Evolutionary conservation across 225 moss, liverwort and hornwort genomes (phyloP).

Genomic region (Physcomitrellopsis africana): DNA sequence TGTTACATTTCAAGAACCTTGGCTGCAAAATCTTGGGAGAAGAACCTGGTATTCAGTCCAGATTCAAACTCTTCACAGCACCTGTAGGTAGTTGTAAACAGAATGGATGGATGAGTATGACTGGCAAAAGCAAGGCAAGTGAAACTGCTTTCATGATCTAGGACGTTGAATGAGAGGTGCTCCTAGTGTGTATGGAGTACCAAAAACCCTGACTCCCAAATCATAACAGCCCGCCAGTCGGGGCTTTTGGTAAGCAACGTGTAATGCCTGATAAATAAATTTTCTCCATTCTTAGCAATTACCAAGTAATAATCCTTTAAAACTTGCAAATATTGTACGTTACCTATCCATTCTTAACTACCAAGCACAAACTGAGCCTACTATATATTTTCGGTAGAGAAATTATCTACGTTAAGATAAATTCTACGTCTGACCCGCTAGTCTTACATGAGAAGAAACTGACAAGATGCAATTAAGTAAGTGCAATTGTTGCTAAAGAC

Average conservation of each 20-base stretch:
- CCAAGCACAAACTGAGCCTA: slow-evolving; percentile 13
- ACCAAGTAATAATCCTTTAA: slow-evolving; percentile 26
- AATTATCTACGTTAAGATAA: slow-evolving; percentile 9
- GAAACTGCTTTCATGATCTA: background rate
- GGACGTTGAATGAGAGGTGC: too few relatives aligned
- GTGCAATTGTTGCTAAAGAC: slow-evolving; percentile 1
- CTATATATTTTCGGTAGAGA: slow-evolving; percentile 17
- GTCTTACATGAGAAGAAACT: slow-evolving; percentile 8
- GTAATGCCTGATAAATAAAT: slow-evolving; percentile 6
- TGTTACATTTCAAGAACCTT: background rate
- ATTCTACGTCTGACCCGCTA: background rate
- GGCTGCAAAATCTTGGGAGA: background rate
- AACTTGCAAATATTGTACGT: slow-evolving; percentile 1
- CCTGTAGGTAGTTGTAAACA: slow-evolving; percentile 1
- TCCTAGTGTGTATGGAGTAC: too few relatives aligned
- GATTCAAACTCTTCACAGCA: slow-evolving; percentile 10
- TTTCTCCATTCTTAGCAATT: slow-evolving; percentile 29
- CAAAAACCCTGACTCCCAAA: background rate
- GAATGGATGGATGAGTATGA: background rate
- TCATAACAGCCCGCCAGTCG: background rate
- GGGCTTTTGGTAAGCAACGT: background rate
- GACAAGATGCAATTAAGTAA: slow-evolving; percentile 2
- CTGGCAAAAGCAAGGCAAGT: background rate
- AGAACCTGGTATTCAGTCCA: background rate
- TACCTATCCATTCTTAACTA: background rate